These are phyloP conservation scores for Fusarium sp. DNA, from an alignment of 2,329 filamentous ascomycete species.

Conservation along the genomic window DNA sequence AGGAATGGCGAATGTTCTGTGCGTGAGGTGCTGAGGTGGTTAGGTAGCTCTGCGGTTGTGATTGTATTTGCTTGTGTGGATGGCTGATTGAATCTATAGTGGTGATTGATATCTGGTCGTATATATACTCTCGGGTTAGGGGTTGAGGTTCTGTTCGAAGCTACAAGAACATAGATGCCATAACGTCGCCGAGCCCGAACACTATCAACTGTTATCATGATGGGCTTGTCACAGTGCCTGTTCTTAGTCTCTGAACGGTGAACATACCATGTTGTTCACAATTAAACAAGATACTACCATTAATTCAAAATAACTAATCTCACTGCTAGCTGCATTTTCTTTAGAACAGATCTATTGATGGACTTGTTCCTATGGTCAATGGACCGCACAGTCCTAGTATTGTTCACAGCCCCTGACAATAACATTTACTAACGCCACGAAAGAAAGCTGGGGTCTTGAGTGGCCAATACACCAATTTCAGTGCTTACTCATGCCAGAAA, in stretches of 20 bases:
- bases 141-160: neutral
- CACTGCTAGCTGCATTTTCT: too few relatives aligned
- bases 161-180: fast-evolving
- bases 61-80: neutral
- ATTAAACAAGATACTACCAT: neutral
- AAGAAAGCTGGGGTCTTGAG: too few relatives aligned
- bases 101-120: neutral
- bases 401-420: too few relatives aligned
- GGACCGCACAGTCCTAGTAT: too few relatives aligned
- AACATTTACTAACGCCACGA: too few relatives aligned
- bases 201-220: fast-evolving
- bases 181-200: fast-evolving
- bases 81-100: neutral
- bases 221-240: fast-evolving
- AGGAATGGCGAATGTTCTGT: fast-evolving
- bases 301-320: too few relatives aligned
- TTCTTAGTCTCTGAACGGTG: fast-evolving
- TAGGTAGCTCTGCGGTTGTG: fast-evolving
- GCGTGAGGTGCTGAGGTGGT: too few relatives aligned
- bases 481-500: too few relatives aligned
- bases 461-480: too few relatives aligned
- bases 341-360: too few relatives aligned
- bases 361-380: too few relatives aligned
- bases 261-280: fast-evolving
- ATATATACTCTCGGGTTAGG: neutral